Conservation (phyloP, 2,329 filamentous ascomycete species). For the Diaporthe australafricana region DNA sequence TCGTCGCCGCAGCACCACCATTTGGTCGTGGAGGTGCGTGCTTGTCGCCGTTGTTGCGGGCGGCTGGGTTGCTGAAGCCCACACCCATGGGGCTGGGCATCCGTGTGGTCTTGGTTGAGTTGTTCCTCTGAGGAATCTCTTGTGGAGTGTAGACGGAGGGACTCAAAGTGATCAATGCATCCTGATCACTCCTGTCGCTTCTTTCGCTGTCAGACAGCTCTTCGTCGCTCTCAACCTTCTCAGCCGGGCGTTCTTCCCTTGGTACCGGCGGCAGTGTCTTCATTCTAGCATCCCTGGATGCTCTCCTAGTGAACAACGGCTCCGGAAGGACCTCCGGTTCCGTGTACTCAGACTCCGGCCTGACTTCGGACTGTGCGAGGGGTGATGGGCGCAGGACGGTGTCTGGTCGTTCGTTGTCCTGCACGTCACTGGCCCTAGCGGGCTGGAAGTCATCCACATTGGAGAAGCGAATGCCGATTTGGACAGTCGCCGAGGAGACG, state of each 20-base stretch:
- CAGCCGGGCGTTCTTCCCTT: neutral
- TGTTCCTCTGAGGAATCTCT: slow-evolving; percentile 41
- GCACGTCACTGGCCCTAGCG: slow-evolving; percentile 41
- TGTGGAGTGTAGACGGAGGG: slow-evolving; percentile 63
- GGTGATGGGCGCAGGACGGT: slow-evolving; percentile 46
- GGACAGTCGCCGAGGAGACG: slow-evolving; percentile 75
- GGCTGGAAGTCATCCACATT: slow-evolving; percentile 64
- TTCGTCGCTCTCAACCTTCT: slow-evolving; percentile 38
- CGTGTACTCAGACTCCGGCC: slow-evolving; percentile 11
- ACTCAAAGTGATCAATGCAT: slow-evolving; percentile 52
- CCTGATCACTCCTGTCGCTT: slow-evolving; percentile 45
- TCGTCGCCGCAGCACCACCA: slow-evolving; percentile 18
- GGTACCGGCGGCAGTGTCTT: slow-evolving; percentile 55
- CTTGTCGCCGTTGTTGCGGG: slow-evolving; percentile 3
- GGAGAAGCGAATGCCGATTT: slow-evolving; percentile 77
- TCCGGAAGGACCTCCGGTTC: slow-evolving; percentile 35
- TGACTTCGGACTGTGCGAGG: slow-evolving; percentile 39
- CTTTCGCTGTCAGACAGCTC: slow-evolving; percentile 38
- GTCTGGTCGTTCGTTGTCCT: slow-evolving; percentile 42
- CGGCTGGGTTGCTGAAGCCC: slow-evolving; percentile 50
- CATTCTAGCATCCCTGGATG: slow-evolving; percentile 48
- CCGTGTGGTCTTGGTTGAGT: slow-evolving; percentile 47
- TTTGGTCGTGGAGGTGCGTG: slow-evolving; percentile 30
- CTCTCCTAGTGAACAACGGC: slow-evolving; percentile 41
- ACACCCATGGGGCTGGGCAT: slow-evolving; percentile 57